These are phyloP conservation scores for Aspergillus puulaauensis DNA, from an alignment of 2,329 filamentous ascomycete genomes.

Conservation along the genomic window DNA sequence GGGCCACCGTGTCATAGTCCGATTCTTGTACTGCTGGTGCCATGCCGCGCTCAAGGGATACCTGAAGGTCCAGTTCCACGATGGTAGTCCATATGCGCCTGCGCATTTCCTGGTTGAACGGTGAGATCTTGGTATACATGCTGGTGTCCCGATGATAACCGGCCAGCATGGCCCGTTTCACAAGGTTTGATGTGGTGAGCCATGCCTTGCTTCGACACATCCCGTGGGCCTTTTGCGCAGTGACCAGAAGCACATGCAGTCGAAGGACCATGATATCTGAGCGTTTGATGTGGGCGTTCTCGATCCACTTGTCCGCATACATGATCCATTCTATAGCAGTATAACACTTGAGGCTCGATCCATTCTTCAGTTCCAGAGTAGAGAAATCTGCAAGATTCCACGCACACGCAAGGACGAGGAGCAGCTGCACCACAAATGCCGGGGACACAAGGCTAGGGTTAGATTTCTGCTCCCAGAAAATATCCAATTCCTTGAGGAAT, in stretches of 20 bases:
- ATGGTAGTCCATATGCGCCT: conserved; percentile 59
- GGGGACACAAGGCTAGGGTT: conserved; percentile 28
- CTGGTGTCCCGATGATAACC: conserved; percentile 50
- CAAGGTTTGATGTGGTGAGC: conserved; percentile 51
- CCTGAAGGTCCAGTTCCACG: conserved; percentile 57
- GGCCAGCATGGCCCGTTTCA: conserved; percentile 53
- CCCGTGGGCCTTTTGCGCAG: conserved; percentile 52
- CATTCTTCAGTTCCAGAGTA: conserved; percentile 28
- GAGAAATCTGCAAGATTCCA: conserved; percentile 37
- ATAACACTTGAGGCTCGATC: conserved; percentile 27
- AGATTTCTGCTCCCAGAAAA: conserved; percentile 33
- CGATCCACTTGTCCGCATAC: conserved; percentile 85
- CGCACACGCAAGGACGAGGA: conserved; percentile 39
- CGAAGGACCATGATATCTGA: conserved; percentile 52
- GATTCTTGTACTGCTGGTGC: conserved; percentile 45
- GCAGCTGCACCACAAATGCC: conserved; percentile 36
- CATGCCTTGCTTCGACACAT: conserved; percentile 56
- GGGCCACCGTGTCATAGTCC: conserved; percentile 50
- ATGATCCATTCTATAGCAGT: conserved; percentile 68
- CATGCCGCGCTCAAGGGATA: conserved; percentile 56
- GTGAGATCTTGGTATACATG: conserved; percentile 33
- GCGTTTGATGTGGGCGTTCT: conserved; percentile 67
- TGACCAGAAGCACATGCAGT: conserved; percentile 50
- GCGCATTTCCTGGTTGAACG: conserved; percentile 48
- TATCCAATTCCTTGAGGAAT: conserved; percentile 38